These are phyloP conservation scores for Magnolia kwangsiensis DNA, from an alignment of 164 flowering plant genomes.

Conservation along the genomic window DNA sequence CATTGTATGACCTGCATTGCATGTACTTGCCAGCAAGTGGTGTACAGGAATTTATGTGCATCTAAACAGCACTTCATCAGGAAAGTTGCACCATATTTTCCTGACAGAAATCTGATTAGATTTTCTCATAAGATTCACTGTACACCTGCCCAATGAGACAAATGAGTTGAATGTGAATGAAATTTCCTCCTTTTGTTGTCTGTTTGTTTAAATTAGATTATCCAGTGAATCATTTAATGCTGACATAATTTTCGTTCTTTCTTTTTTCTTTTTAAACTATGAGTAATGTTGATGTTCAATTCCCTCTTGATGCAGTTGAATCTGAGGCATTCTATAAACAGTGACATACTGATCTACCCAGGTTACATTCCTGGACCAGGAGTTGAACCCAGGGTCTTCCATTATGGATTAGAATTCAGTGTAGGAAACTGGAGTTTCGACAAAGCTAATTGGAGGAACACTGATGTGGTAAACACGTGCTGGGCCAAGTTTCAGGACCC, in stretches of 20 bases:
- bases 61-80: too few species aligned
- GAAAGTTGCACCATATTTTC: too few species aligned
- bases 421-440: slow-evolving; percentile 98
- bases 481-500: slow-evolving; percentile 96
- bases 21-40: too few species aligned
- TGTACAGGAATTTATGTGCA: too few species aligned
- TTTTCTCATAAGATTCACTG: neutral
- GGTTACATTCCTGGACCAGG: slow-evolving; percentile 85
- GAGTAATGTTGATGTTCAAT: neutral
- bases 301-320: slow-evolving; percentile 58
- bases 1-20: too few species aligned
- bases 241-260: neutral
- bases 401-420: slow-evolving; percentile 74
- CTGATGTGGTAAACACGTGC: slow-evolving; percentile 79
- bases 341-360: slow-evolving; percentile 79
- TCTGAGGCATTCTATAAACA: slow-evolving; percentile 60
- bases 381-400: slow-evolving; percentile 75
- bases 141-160: neutral
- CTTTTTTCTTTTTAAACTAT: neutral
- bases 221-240: neutral
- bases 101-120: neutral
- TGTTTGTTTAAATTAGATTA: neutral
- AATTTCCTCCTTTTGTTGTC: neutral
- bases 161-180: neutral
- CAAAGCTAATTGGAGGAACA: slow-evolving; percentile 81